A percentile compares a stretch with the other conserved stretches of the same genome.
These are phyloP conservation scores for Pelargonium cotyledonis DNA, from an alignment of 441 rosid species.

Conservation along the genomic window DNA sequence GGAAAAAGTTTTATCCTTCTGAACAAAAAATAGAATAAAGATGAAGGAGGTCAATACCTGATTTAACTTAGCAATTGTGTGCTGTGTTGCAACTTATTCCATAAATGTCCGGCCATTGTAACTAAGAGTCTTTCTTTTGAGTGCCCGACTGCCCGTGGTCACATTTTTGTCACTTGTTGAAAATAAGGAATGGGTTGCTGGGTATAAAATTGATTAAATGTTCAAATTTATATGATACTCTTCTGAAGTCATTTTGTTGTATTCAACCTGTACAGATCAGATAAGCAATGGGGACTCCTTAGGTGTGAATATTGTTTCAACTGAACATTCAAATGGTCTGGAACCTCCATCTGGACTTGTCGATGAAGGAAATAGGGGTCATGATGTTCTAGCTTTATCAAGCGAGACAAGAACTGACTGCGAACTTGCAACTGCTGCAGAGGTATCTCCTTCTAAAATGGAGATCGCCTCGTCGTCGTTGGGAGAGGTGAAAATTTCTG, in stretches of 20 bases:
- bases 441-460: constrained; percentile 36
- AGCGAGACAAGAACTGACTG: constrained; percentile 24
- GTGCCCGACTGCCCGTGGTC: too few species aligned
- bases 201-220: neutral
- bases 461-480: constrained; percentile 64
- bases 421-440: constrained; percentile 28
- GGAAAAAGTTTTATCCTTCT: too few species aligned
- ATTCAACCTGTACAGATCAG: constrained; percentile 27
- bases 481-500: constrained; percentile 81
- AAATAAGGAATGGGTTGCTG: too few species aligned
- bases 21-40: too few species aligned
- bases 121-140: too few species aligned
- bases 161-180: too few species aligned
- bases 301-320: constrained; percentile 20
- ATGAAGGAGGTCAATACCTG: too few species aligned
- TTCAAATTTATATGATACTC: neutral
- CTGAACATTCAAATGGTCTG: constrained; percentile 27
- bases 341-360: constrained; percentile 22
- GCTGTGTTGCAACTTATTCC: too few species aligned
- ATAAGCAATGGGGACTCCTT: constrained; percentile 21
- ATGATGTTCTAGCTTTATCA: constrained; percentile 22
- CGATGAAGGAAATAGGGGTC: constrained; percentile 28
- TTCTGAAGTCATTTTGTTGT: constrained; percentile 16
- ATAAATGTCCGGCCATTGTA: too few species aligned
- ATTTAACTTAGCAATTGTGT: too few species aligned